A percentile compares a stretch with the other conserved stretches of the same genome.
Evolutionary conservation across 2,329 filamentous ascomycete species (phyloP).

Genomic region (Alternaria metachromatica): DNA sequence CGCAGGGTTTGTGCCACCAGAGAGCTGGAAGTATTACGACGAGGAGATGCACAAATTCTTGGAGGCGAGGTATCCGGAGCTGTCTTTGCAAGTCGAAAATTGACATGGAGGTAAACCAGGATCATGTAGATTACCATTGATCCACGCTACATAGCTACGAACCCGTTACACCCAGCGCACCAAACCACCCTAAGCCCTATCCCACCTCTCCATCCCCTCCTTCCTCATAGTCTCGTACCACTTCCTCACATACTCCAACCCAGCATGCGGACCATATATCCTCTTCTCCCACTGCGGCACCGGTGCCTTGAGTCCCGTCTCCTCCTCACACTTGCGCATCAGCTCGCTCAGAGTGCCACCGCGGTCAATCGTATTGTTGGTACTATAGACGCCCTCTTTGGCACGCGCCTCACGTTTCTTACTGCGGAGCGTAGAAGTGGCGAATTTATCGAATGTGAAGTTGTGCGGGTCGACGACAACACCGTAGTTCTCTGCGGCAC

Average conservation of each 20-base stretch:
- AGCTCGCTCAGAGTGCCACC: slow-evolving; percentile 53
- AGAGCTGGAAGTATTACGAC: neutral
- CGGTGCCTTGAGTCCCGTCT: slow-evolving; percentile 54
- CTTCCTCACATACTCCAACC: slow-evolving; percentile 52
- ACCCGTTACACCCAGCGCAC: no score
- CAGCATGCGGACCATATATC: slow-evolving; percentile 56
- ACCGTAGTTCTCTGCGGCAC: slow-evolving; percentile 54
- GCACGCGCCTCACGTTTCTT: slow-evolving; percentile 38
- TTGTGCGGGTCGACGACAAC: slow-evolving; percentile 51
- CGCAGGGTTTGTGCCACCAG: neutral
- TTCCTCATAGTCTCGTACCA: slow-evolving; percentile 53
- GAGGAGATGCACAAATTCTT: neutral
- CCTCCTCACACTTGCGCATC: slow-evolving; percentile 44
- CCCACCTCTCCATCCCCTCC: slow-evolving; percentile 30
- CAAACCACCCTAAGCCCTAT: slow-evolving; percentile 12
- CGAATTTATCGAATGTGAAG: slow-evolving; percentile 45
- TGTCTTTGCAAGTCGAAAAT: no score
- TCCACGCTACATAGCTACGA: no score
- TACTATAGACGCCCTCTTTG: slow-evolving; percentile 19
- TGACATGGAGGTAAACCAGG: no score
- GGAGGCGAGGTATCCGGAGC: neutral
- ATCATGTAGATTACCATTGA: no score
- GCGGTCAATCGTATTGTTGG: slow-evolving; percentile 49
- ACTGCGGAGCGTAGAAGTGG: slow-evolving; percentile 47
- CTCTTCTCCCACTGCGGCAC: slow-evolving; percentile 54